These are phyloP conservation scores for Batkoa obscura DNA, from an alignment of 371 early-diverging fungal species.

Conservation along the genomic window DNA sequence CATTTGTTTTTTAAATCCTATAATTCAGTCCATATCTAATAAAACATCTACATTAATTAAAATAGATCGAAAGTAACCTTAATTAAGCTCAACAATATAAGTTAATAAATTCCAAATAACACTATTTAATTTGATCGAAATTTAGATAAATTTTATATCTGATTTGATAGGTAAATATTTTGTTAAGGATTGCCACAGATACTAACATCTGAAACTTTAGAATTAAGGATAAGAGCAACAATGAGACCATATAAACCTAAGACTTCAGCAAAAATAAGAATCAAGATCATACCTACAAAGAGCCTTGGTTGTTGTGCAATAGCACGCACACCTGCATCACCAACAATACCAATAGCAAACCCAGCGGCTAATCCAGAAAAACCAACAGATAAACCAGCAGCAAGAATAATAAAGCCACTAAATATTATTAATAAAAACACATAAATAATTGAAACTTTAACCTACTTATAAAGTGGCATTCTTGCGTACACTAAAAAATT, in stretches of 20 bases:
- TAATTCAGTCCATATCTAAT: too few species aligned
- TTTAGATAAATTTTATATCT: too few species aligned
- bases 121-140: too few species aligned
- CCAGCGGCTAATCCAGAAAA: slow-evolving; percentile 76
- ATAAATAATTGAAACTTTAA: background rate
- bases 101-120: too few species aligned
- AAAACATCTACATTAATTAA: too few species aligned
- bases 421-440: background rate
- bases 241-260: slow-evolving; percentile 79
- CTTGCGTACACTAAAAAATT: slow-evolving; percentile 14
- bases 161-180: too few species aligned
- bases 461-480: slow-evolving; percentile 35
- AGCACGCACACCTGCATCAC: slow-evolving; percentile 73
- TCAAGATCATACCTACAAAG: slow-evolving; percentile 67
- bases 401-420: slow-evolving; percentile 65
- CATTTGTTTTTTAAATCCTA: too few species aligned
- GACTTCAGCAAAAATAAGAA: slow-evolving; percentile 88
- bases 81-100: too few species aligned
- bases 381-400: slow-evolving; percentile 73
- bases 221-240: slow-evolving; percentile 62
- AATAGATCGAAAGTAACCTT: too few species aligned
- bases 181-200: background rate
- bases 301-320: slow-evolving; percentile 62
- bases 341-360: slow-evolving; percentile 79
- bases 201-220: slow-evolving; percentile 24